Percentiles rank a stretch among this genome's conserved stretches.
phyloP scores from a whole-genome alignment of 176 grass and related monocot species.

The Aegilops longissima region DNA sequence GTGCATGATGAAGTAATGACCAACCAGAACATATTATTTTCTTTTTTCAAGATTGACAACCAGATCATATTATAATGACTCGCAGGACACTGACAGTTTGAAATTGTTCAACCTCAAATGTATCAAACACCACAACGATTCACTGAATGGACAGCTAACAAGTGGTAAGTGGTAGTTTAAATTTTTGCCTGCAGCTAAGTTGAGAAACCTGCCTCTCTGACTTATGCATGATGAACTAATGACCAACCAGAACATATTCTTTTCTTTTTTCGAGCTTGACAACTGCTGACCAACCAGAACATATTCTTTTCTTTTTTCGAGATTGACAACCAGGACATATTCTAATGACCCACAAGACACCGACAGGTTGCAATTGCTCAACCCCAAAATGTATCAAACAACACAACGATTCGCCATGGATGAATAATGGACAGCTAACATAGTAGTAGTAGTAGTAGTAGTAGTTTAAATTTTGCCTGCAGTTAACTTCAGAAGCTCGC shows the following conservation, averaged over 20 bases:
- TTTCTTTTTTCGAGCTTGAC: no score
- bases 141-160: neutral
- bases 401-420: no score
- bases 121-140: neutral
- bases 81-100: neutral
- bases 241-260: neutral
- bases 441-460: neutral
- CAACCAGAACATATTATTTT: neutral
- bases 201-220: neutral
- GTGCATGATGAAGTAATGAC: neutral
- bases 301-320: neutral
- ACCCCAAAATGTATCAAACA: no score
- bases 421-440: no score
- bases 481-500: neutral
- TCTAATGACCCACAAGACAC: neutral
- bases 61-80: neutral
- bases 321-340: neutral
- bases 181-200: neutral
- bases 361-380: no score
- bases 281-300: no score
- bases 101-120: neutral
- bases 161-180: neutral
- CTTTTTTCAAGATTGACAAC: neutral
- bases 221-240: neutral
- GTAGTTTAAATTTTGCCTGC: neutral